Conservation (phyloP, 495 filamentous ascomycete species). For the Penicillium subrubescens region DNA sequence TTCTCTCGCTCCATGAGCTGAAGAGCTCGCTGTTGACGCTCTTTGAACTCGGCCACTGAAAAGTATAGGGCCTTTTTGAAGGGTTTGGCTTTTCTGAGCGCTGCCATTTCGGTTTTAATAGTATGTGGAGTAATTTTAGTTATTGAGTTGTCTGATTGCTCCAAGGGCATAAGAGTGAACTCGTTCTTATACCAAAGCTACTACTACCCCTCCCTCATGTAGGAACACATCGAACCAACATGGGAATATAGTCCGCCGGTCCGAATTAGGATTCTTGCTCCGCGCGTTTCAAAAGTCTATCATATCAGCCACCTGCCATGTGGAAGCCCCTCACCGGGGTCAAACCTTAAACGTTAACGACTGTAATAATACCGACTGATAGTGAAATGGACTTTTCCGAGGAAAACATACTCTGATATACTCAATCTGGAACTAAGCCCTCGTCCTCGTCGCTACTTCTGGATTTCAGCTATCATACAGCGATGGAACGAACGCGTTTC, state of each 20-base stretch:
- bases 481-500: not conserved
- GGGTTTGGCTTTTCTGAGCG: conserved; percentile 19
- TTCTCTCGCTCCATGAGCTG: conserved; percentile 27
- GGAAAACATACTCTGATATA: not conserved
- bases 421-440: not conserved
- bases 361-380: not conserved
- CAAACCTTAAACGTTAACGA: not conserved
- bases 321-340: not conserved
- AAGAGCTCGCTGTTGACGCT: conserved; percentile 15
- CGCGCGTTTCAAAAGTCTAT: not conserved
- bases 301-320: not conserved
- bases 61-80: conserved; percentile 28
- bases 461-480: not conserved
- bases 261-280: conserved; percentile 5
- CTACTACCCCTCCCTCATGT: conserved; percentile 6
- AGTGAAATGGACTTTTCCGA: not conserved
- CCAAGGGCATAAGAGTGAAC: not conserved
- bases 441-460: not conserved
- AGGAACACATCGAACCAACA: not conserved
- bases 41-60: conserved; percentile 19
- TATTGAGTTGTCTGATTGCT: not conserved
- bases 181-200: conserved; percentile 1
- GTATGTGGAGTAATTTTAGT: not conserved
- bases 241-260: not conserved
- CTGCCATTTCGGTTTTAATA: conserved; percentile 9